Conservation (phyloP, 1,139 yeast species). For the Sugiyamaella novakii region DNA sequence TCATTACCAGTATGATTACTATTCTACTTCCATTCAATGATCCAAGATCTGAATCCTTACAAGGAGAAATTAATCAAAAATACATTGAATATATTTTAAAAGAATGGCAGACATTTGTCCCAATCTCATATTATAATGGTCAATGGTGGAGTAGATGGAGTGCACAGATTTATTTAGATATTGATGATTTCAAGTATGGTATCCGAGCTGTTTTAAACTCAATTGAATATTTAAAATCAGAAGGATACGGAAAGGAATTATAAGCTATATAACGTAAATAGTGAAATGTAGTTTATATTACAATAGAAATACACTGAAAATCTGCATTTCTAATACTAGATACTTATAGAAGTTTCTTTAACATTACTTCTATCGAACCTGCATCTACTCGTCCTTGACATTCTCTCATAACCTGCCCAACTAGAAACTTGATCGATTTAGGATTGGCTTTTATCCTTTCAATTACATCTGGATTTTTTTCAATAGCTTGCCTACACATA, state of each 20-base stretch:
- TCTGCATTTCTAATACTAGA: too few species aligned
- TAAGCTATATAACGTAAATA: neutral
- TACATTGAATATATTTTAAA: constrained; percentile 32
- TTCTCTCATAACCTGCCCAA: constrained; percentile 83
- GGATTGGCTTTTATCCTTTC: constrained; percentile 54
- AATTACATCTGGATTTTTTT: constrained; percentile 58
- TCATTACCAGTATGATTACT: constrained; percentile 52
- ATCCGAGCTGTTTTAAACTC: constrained; percentile 40
- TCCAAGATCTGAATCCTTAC: constrained; percentile 17
- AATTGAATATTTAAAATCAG: constrained; percentile 21
- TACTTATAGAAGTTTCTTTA: constrained; percentile 16
- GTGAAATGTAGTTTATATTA: neutral
- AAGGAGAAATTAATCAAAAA: constrained; percentile 20
- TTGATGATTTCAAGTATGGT: constrained; percentile 55
- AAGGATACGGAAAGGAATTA: constrained; percentile 6
- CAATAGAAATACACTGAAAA: neutral
- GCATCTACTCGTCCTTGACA: constrained; percentile 58
- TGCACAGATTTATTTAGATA: constrained; percentile 61
- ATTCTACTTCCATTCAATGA: constrained; percentile 46
- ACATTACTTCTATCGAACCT: constrained; percentile 18
- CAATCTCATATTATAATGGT: constrained; percentile 48
- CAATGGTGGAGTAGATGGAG: constrained; percentile 55
- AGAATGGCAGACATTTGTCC: constrained; percentile 51
- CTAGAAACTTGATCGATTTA: constrained; percentile 67
- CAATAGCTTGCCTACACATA: constrained; percentile 57